phyloP scores from a whole-genome alignment of 169 alveolate species.

The Pseudocohnilembus persalinus region DNA sequence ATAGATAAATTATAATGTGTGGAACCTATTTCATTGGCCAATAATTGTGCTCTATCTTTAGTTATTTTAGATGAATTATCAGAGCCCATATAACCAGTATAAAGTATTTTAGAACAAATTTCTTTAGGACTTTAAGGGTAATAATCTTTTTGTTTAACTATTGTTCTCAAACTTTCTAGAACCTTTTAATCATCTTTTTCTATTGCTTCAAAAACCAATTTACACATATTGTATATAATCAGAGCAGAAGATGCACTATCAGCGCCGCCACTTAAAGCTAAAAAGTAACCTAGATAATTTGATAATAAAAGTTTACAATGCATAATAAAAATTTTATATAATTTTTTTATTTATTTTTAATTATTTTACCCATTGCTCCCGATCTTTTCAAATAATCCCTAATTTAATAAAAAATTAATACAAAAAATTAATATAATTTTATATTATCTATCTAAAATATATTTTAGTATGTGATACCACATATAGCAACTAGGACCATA shows the following conservation, averaged over 20 bases:
- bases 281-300: slow-evolving; percentile 71
- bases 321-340: too few relatives aligned
- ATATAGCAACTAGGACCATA: slow-evolving; percentile 81
- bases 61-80: slow-evolving; percentile 65
- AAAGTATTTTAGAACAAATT: slow-evolving; percentile 62
- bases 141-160: slow-evolving; percentile 48
- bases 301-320: too few relatives aligned
- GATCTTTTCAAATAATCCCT: slow-evolving; percentile 83
- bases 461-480: too few relatives aligned
- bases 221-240: slow-evolving; percentile 49
- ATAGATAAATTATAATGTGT: slow-evolving; percentile 57
- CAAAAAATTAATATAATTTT: too few relatives aligned
- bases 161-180: slow-evolving; percentile 37
- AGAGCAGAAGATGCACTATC: slow-evolving; percentile 79
- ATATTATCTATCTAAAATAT: too few relatives aligned
- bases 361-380: slow-evolving; percentile 52
- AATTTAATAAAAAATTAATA: too few relatives aligned
- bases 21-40: slow-evolving; percentile 76
- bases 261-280: slow-evolving; percentile 91
- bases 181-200: slow-evolving; percentile 28
- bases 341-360: too few relatives aligned
- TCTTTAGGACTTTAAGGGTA: slow-evolving; percentile 71
- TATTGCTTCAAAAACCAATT: slow-evolving; percentile 34
- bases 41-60: slow-evolving; percentile 42
- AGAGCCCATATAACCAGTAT: slow-evolving; percentile 69